phyloP scores from a whole-genome alignment of 169 alveolate genomes.

The Cryptosporidium baileyi region DNA sequence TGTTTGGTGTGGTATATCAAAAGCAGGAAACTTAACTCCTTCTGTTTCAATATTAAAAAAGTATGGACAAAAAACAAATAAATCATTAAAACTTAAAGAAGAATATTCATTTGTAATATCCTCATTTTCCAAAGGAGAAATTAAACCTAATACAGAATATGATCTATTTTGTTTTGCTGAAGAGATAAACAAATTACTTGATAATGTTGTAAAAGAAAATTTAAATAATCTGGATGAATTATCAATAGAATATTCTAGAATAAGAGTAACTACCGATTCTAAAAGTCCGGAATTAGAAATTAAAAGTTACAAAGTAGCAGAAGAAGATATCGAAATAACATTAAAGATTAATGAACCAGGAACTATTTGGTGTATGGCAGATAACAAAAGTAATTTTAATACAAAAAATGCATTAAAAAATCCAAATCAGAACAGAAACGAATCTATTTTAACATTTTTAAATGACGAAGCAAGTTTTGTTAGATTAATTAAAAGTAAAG shows the following conservation, averaged over 20 bases:
- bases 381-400: slow-evolving; percentile 9
- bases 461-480: slow-evolving; percentile 6
- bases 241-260: slow-evolving; percentile 71
- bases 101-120: slow-evolving; percentile 6
- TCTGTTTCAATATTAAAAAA: slow-evolving; percentile 72
- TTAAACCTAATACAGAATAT: slow-evolving; percentile 73
- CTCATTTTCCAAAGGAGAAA: slow-evolving; percentile 60
- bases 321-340: slow-evolving; percentile 35
- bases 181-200: slow-evolving; percentile 61
- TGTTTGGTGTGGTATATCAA: slow-evolving; percentile 78
- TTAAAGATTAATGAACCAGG: slow-evolving; percentile 31
- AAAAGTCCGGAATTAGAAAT: slow-evolving; percentile 31
- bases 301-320: slow-evolving; percentile 41
- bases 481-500: slow-evolving; percentile 24
- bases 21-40: slow-evolving; percentile 71
- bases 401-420: background rate
- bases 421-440: background rate
- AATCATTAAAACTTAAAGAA: slow-evolving; percentile 61
- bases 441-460: background rate
- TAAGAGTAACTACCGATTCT: slow-evolving; percentile 60
- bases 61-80: slow-evolving; percentile 73
- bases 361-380: slow-evolving; percentile 56
- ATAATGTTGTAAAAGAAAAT: slow-evolving; percentile 46
- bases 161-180: slow-evolving; percentile 76
- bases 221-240: background rate